Evolutionary conservation across 2,329 filamentous ascomycete species (phyloP).

Genomic region (Claviceps purpurea): DNA sequence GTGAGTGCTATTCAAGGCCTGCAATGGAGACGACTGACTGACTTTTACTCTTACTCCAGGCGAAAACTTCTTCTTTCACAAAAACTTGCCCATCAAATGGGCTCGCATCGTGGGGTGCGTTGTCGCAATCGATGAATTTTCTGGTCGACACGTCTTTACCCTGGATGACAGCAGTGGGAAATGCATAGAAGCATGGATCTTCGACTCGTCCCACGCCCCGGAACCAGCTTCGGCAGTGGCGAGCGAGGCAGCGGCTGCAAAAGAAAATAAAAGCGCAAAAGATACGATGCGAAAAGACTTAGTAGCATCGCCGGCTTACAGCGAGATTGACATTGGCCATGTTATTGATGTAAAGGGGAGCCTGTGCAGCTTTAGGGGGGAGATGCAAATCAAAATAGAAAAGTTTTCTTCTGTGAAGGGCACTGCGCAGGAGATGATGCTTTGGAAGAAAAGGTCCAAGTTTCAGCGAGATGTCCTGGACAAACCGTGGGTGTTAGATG

Average conservation of each 20-base stretch:
- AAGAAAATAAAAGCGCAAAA: neutral
- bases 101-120: conserved; percentile 58
- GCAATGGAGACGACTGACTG: neutral
- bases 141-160: conserved; percentile 35
- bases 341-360: conserved; percentile 45
- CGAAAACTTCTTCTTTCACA: conserved; percentile 49
- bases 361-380: conserved; percentile 31
- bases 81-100: conserved; percentile 67
- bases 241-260: neutral
- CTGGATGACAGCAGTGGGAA: conserved; percentile 53
- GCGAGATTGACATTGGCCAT: conserved; percentile 34
- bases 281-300: too few species aligned
- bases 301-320: conserved; percentile 9
- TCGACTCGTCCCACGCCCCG: conserved; percentile 1
- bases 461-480: conserved; percentile 38
- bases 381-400: conserved; percentile 38
- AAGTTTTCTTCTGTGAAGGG: conserved; percentile 33
- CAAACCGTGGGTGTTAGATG: conserved; percentile 40
- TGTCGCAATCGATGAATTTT: conserved; percentile 44
- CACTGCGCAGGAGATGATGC: conserved; percentile 42
- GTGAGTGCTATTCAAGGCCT: conserved; percentile 20
- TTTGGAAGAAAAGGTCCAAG: conserved; percentile 41
- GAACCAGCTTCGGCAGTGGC: neutral
- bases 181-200: conserved; percentile 34
- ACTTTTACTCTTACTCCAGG: conserved; percentile 13